Base-by-base conservation (phyloP, 2,329 filamentous ascomycete species). In the Ceratocystis cubensis region DNA sequence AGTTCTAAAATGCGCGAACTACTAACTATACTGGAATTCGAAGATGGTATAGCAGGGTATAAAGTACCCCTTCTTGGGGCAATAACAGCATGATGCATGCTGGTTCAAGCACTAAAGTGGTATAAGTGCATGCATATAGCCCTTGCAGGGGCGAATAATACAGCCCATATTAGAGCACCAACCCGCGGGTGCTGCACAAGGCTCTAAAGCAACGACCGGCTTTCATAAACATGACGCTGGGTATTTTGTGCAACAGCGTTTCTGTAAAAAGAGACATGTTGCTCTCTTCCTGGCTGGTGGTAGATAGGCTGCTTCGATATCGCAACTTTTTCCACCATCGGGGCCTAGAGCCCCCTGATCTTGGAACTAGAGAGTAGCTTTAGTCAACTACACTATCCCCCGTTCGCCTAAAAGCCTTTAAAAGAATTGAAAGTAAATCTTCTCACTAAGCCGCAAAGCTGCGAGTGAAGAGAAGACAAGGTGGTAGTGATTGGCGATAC, bases 91-190 rank as follows among this genome's bases (percentile, higher is more conserved):
- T 15, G 56, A 53, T 59, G 30, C 56, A 20, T 28, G 56, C 13
- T n/a, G 1, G 6, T 41, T 41, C 33, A n/a, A 33, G 25, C 56
- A 59, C 56, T 37, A 59, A 59, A n/a, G 13, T 59, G 28, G 56
- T 59, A 59, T 59, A 59, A 59, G 56, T 59, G 56, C 30, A 30
- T 59, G 56, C 56, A 59, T 37, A 59, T 59, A 59, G 6, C 56
- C 56, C 56, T 59, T 59, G 56, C 56, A 59, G 56, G 56, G 8
- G 20, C 33, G n/a, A 59, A 30, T 33, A 33, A 59, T 59, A 37
- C 30, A 59, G 56, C 25, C 25, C 25, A 59, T 59, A 37, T 59
- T 2, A 30, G n/a, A 5, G 28, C 56, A n/a, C 56, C 28, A n/a
- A 30, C 56, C 56, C 56, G 20, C 17, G 56, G 56, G 56, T 59